Conservation (phyloP, 768 basidiomycete genomes). For the Polyporus arcularius region DNA sequence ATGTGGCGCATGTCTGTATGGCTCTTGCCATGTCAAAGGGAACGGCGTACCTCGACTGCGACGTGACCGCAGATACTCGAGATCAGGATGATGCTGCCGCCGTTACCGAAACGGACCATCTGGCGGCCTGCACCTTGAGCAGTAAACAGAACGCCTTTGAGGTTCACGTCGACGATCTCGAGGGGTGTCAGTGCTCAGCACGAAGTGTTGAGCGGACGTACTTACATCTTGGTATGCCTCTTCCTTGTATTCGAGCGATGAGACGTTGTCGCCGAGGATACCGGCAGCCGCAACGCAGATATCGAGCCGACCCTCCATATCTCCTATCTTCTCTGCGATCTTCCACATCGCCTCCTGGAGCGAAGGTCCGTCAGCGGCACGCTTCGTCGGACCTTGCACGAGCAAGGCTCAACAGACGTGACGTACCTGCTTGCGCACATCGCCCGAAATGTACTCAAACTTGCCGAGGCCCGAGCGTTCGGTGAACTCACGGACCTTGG, state of each 20-base stretch:
- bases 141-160: conserved; percentile 39
- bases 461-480: conserved; percentile 30
- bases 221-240: conserved; percentile 59
- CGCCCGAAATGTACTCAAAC: conserved; percentile 61
- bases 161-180: conserved; percentile 65
- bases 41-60: conserved; percentile 58
- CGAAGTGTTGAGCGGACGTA: too few species aligned
- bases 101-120: conserved; percentile 33
- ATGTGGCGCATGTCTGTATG: background rate
- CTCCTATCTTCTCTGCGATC: conserved; percentile 55
- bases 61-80: conserved; percentile 47
- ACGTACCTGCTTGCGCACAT: conserved; percentile 61
- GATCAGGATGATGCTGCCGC: conserved; percentile 42
- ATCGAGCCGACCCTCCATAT: conserved; percentile 70
- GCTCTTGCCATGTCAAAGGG: background rate
- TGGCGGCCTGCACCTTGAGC: conserved; percentile 37
- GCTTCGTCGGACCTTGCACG: conserved; percentile 24
- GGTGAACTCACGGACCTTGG: conserved; percentile 47
- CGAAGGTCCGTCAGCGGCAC: background rate
- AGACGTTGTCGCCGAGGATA: conserved; percentile 50
- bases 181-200: background rate
- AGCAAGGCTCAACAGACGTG: conserved; percentile 4
- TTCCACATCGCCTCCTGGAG: conserved; percentile 43
- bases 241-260: conserved; percentile 63
- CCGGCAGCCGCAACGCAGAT: conserved; percentile 78